These are phyloP conservation scores for Colletotrichum theobromicola DNA, from an alignment of 2,329 filamentous ascomycete species.

Conservation along the genomic window DNA sequence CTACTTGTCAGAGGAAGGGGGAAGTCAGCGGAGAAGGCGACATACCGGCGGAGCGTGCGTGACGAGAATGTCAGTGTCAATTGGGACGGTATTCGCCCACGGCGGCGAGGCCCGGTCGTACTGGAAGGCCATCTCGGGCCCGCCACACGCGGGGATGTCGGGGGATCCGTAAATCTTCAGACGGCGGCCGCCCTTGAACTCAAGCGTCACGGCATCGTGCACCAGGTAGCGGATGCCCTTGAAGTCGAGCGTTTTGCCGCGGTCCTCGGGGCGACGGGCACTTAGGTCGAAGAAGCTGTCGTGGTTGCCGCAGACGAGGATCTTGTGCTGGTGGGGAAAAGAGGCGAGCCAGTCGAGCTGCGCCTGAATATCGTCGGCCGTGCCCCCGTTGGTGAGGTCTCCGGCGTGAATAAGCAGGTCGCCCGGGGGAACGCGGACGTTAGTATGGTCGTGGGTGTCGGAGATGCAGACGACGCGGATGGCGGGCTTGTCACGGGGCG, in stretches of 20 bases:
- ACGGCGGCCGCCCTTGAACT: slow-evolving; percentile 62
- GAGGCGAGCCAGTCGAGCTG: slow-evolving; percentile 82
- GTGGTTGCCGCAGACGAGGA: slow-evolving; percentile 88
- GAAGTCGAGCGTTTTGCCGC: slow-evolving; percentile 64
- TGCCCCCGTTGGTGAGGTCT: slow-evolving; percentile 79
- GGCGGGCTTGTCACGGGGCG: slow-evolving; percentile 57
- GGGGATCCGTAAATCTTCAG: slow-evolving; percentile 82
- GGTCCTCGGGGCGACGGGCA: slow-evolving; percentile 63
- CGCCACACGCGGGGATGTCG: slow-evolving; percentile 79
- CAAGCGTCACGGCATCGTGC: slow-evolving; percentile 67
- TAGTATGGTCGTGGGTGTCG: slow-evolving; percentile 78
- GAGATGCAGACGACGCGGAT: slow-evolving; percentile 87
- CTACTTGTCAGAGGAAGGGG: not conserved
- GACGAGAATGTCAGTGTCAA: slow-evolving; percentile 77
- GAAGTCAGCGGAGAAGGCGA: not conserved
- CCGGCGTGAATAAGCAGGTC: slow-evolving; percentile 91
- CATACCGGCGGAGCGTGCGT: slow-evolving; percentile 79
- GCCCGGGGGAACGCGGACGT: slow-evolving; percentile 70
- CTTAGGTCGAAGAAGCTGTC: slow-evolving; percentile 82
- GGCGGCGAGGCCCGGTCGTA: slow-evolving; percentile 70
- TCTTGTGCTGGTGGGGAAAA: slow-evolving; percentile 79
- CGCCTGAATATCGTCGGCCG: slow-evolving; percentile 74
- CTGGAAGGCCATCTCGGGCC: slow-evolving; percentile 76
- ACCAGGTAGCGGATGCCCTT: slow-evolving; percentile 78
- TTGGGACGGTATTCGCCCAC: slow-evolving; percentile 75